Evolutionary conservation across 495 filamentous ascomycete genomes (phyloP).

Genomic region (Pyronema omphalodes): DNA sequence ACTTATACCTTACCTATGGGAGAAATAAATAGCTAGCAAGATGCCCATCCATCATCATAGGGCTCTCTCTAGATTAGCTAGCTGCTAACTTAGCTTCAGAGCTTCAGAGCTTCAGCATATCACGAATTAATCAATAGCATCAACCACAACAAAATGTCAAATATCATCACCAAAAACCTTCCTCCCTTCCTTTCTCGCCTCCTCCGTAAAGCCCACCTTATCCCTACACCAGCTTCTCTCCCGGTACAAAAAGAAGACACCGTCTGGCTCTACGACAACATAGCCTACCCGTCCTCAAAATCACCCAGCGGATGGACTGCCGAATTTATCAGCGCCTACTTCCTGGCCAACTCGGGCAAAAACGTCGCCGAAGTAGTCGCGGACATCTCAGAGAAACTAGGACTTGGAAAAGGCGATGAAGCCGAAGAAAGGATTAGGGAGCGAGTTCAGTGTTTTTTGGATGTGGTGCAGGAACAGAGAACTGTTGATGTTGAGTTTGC

Average conservation of each 20-base stretch:
- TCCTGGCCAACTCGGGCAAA: slow-evolving; percentile 47
- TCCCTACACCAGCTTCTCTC: slow-evolving; percentile 1
- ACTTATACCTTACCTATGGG: too few relatives aligned
- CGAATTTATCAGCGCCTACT: slow-evolving; percentile 65
- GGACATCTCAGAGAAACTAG: slow-evolving; percentile 49
- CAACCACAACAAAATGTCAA: not conserved
- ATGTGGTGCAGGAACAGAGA: slow-evolving; percentile 50
- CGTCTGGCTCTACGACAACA: slow-evolving; percentile 85
- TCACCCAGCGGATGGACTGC: slow-evolving; percentile 43
- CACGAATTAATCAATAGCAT: too few relatives aligned
- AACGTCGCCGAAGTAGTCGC: slow-evolving; percentile 48
- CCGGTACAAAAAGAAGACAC: slow-evolving; percentile 30
- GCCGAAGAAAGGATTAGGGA: slow-evolving; percentile 46
- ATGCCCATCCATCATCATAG: too few relatives aligned
- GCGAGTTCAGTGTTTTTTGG: slow-evolving; percentile 57
- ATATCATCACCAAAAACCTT: not conserved
- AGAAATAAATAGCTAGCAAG: too few relatives aligned
- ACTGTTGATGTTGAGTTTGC: slow-evolving; percentile 41
- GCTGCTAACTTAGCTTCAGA: too few relatives aligned
- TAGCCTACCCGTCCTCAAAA: slow-evolving; percentile 42
- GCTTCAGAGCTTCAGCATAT: too few relatives aligned
- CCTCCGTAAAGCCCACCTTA: not conserved
- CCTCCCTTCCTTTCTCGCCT: not conserved
- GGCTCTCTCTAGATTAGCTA: too few relatives aligned
- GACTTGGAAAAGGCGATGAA: slow-evolving; percentile 42